Evolutionary conservation across 495 filamentous ascomycete species (phyloP), one percentile per base, ranked within the genome.

Genomic region (Trichoderma orchidacearum): DNA sequence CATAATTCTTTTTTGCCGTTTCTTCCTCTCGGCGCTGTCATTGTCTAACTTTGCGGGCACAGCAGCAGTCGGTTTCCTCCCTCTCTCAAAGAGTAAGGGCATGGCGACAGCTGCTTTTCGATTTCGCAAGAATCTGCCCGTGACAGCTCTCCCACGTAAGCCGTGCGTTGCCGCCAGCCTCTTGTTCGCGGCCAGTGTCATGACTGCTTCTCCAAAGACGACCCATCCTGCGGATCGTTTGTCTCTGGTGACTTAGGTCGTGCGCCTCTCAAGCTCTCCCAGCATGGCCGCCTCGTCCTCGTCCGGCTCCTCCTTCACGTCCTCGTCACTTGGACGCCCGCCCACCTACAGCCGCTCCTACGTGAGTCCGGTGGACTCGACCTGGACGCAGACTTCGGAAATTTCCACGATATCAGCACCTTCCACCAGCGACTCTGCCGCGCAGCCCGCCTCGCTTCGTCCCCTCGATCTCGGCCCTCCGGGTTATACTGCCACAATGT

Each of bases 401-500:
- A 65, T 68, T 32, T 68, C 68, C 21, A 63, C 31, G 21, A 30
- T 35, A 50, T 69, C 68, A 18, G 63, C 62, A 27, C 63, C 67
- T 30, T 68, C 68, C 18, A 68, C 68, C 15, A 56, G 64, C 38
- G 61, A 66, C 41, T 64, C 66, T 5, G 64, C 64, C 13, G 62
- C 61, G 57, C 66, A 64, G 45, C 54, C 58, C n/a, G 62, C 63
- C 12, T 61, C 68, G 53, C 65, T 67, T 9, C 64, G 60, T 34
- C 65, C 68, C 3, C 66, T 70, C 23, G 68, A 70, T 32, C 64
- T 70, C 27, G 68, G 68, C 11, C 68, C 68, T 28, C 68, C 68
- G 15, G 68, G 68, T 11, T 70, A 66, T 55, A 61, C 64, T 61
- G 68, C 68, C 32, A 67, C 65, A 57, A 70, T 70, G 66, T 70